Conservation (phyloP, 768 basidiomycete species). For the Lactifluus subvellereus region DNA sequence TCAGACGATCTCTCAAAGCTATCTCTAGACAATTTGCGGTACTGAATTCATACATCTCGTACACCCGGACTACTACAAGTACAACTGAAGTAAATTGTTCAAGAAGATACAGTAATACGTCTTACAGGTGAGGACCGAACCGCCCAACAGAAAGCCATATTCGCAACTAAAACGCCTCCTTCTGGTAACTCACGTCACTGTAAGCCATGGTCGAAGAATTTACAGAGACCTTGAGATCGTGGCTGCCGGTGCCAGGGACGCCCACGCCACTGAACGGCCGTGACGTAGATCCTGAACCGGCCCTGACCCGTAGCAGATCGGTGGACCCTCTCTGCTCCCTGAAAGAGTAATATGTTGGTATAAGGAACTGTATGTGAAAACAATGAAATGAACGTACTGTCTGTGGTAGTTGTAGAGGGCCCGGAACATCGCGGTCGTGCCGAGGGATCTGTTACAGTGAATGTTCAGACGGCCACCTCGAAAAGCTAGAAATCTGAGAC, state of each 20-base stretch:
- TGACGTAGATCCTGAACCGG: neutral
- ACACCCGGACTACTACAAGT: too few relatives aligned
- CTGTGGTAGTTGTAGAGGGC: neutral
- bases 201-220: neutral
- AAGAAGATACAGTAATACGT: too few relatives aligned
- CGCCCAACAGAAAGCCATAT: neutral
- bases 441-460: neutral
- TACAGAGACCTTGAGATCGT: neutral
- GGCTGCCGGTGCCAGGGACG: neutral
- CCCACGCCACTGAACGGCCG: neutral
- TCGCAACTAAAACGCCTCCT: neutral
- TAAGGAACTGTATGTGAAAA: neutral
- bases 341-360: neutral
- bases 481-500: neutral
- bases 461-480: neutral
- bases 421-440: slow-evolving; percentile 1
- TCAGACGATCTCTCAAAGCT: too few relatives aligned
- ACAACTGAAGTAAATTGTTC: too few relatives aligned
- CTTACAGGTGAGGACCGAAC: too few relatives aligned
- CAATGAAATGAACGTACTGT: neutral
- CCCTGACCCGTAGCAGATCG: neutral
- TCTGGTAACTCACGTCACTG: neutral
- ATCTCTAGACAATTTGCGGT: too few relatives aligned
- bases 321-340: neutral
- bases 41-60: too few relatives aligned